These are phyloP conservation scores for Talaromyces funiculosus DNA, from an alignment of 2,329 filamentous ascomycete species.

Conservation along the genomic window DNA sequence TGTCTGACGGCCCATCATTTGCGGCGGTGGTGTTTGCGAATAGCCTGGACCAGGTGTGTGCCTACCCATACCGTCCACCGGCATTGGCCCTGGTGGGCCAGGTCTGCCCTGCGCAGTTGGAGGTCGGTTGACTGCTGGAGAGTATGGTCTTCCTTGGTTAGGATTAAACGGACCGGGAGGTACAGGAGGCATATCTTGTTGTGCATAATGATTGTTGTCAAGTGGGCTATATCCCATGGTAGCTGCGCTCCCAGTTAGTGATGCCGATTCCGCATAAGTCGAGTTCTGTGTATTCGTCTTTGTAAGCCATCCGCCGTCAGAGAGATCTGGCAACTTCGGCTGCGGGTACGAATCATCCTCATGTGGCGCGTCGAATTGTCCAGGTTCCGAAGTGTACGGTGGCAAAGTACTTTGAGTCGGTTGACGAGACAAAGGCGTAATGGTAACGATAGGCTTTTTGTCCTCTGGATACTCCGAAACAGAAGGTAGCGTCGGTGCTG, in stretches of 20 bases:
- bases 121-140: slow-evolving; percentile 19
- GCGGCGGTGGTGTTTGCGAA: slow-evolving; percentile 18
- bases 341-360: slow-evolving; percentile 16
- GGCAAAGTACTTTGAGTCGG: slow-evolving; percentile 60
- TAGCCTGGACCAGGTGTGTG: slow-evolving; percentile 17
- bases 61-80: slow-evolving; percentile 20
- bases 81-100: slow-evolving; percentile 24
- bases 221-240: slow-evolving; percentile 32
- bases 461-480: slow-evolving; percentile 46
- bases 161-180: slow-evolving; percentile 22
- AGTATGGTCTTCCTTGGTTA: slow-evolving; percentile 22
- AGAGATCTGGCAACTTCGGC: slow-evolving; percentile 38
- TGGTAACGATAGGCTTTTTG: slow-evolving; percentile 22
- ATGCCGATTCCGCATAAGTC: slow-evolving; percentile 50
- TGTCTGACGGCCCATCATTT: slow-evolving; percentile 14
- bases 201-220: slow-evolving; percentile 22
- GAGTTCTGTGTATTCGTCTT: slow-evolving; percentile 43
- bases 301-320: slow-evolving; percentile 39
- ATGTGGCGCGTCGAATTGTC: slow-evolving; percentile 25
- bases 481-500: slow-evolving; percentile 54
- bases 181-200: slow-evolving; percentile 27
- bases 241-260: slow-evolving; percentile 35
- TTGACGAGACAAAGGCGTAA: slow-evolving; percentile 51
- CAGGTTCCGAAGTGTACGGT: slow-evolving; percentile 55
- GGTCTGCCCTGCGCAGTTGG: slow-evolving; percentile 23